Conservation (phyloP, 2,329 filamentous ascomycete species). For the Harringtonia aguacate region DNA sequence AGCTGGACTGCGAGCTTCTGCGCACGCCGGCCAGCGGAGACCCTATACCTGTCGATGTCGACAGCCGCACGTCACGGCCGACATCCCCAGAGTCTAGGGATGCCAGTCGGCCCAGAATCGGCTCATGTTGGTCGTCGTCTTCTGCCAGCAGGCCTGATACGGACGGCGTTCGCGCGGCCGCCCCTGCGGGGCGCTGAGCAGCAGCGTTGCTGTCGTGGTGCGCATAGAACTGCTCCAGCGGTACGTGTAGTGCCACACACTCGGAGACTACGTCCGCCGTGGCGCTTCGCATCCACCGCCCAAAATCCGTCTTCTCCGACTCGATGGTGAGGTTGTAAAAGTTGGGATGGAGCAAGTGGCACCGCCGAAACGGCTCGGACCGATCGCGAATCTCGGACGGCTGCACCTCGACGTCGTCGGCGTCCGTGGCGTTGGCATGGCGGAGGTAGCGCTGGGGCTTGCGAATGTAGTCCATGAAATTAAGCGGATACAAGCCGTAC, state of each 20-base stretch:
- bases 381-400: conserved; percentile 66
- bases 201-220: conserved; percentile 3
- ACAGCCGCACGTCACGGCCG: conserved; percentile 20
- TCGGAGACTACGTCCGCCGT: conserved; percentile 70
- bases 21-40: conserved; percentile 20
- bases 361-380: conserved; percentile 62
- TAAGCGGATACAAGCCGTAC: conserved; percentile 75
- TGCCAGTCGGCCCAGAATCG: conserved; percentile 28
- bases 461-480: conserved; percentile 77
- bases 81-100: background rate
- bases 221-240: conserved; percentile 14
- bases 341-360: conserved; percentile 71
- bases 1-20: conserved; percentile 39
- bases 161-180: too few species aligned
- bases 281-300: conserved; percentile 70
- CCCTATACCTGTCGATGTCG: conserved; percentile 27
- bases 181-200: background rate
- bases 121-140: conserved; percentile 6
- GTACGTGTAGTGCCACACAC: conserved; percentile 58
- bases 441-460: conserved; percentile 72
- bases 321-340: conserved; percentile 73
- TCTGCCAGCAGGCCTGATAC: background rate
- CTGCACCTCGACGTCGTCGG: conserved; percentile 68
- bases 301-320: conserved; percentile 65
- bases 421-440: conserved; percentile 57